A percentile compares a stretch with the other conserved stretches of the same genome.
Evolutionary conservation across 2,329 filamentous ascomycete genomes (phyloP).

Genomic region (Sclerotinia minor): DNA sequence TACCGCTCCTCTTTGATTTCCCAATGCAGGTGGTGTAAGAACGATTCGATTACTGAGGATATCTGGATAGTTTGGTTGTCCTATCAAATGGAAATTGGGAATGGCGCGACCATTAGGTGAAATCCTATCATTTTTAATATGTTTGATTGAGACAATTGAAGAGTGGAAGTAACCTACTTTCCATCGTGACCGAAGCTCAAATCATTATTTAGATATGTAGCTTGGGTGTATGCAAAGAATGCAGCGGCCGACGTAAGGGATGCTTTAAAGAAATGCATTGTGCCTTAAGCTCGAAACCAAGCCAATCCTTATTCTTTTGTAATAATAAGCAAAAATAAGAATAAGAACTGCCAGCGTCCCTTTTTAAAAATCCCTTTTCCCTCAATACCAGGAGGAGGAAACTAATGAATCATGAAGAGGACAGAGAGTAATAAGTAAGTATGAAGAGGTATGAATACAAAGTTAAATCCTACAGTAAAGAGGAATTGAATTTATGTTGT

Average conservation of each 20-base stretch:
- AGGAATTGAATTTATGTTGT: not conserved
- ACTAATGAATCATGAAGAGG: slow-evolving; percentile 14
- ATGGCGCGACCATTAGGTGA: slow-evolving; percentile 39
- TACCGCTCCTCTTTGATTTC: slow-evolving; percentile 78
- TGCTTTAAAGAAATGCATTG: slow-evolving; percentile 25
- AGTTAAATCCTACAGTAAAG: not conserved
- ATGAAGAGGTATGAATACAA: not conserved
- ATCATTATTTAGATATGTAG: slow-evolving; percentile 40
- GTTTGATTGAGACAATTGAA: not conserved
- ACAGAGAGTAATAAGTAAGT: not conserved
- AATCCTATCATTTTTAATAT: slow-evolving; percentile 34
- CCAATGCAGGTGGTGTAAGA: slow-evolving; percentile 83
- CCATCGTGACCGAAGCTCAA: slow-evolving; percentile 49
- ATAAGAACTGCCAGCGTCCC: slow-evolving; percentile 24
- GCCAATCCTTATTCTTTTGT: not conserved
- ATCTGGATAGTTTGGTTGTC: slow-evolving; percentile 55
- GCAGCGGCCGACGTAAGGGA: slow-evolving; percentile 36
- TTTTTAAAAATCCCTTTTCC: not conserved
- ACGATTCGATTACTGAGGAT: slow-evolving; percentile 87
- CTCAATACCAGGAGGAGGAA: slow-evolving; percentile 18
- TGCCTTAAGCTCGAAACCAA: not conserved
- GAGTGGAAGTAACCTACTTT: slow-evolving; percentile 33
- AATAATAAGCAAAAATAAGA: not conserved
- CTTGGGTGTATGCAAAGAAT: slow-evolving; percentile 38
- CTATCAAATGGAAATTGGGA: slow-evolving; percentile 40